phyloP scores from a whole-genome alignment of 495 filamentous ascomycete species.

The Penicillium verhagenii region DNA sequence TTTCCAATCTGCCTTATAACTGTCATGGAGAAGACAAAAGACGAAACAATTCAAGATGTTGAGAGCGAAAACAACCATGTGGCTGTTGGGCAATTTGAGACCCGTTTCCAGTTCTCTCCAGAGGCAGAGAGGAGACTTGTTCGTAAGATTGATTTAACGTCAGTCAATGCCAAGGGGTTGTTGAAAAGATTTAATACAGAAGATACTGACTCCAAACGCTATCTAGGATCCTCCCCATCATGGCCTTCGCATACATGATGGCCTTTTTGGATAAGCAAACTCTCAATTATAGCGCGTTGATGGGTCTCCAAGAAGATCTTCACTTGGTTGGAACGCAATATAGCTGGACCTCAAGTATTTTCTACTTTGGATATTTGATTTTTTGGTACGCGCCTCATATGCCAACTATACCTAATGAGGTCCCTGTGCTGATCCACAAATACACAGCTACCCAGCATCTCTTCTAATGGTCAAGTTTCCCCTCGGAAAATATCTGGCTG shows the following conservation, averaged over 20 bases:
- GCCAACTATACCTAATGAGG: no score
- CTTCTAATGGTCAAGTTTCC: slow-evolving; percentile 41
- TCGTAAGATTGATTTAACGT: neutral
- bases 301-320: slow-evolving; percentile 45
- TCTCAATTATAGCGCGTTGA: slow-evolving; percentile 29
- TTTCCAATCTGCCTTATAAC: no score
- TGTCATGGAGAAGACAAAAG: neutral
- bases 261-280: slow-evolving; percentile 56
- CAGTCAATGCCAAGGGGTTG: no score
- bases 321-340: slow-evolving; percentile 51
- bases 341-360: slow-evolving; percentile 51
- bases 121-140: slow-evolving; percentile 18
- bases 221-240: slow-evolving; percentile 23
- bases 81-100: slow-evolving; percentile 8
- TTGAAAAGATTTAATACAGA: neutral
- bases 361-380: slow-evolving; percentile 59
- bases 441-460: slow-evolving; percentile 28
- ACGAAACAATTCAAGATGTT: neutral
- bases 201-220: neutral
- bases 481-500: slow-evolving; percentile 47
- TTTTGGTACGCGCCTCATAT: slow-evolving; percentile 31
- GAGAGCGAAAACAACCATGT: slow-evolving; percentile 16
- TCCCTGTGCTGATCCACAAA: neutral
- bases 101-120: slow-evolving; percentile 11
- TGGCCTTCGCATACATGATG: slow-evolving; percentile 37